Base-by-base conservation (phyloP, 768 basidiomycete genomes). In the Omphalotus guepiniiformis region DNA sequence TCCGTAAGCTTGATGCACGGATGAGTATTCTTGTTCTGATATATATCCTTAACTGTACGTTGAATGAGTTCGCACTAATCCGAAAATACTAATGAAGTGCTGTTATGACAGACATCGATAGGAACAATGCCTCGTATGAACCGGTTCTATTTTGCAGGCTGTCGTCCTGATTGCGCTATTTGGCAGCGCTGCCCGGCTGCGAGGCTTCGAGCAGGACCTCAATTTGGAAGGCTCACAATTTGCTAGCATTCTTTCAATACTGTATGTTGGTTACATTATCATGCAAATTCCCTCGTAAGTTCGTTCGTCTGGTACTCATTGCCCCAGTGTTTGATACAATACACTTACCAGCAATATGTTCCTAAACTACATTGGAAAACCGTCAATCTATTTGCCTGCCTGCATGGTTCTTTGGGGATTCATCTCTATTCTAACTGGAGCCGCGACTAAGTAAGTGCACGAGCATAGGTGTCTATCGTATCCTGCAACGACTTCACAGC, bases 201-300 rank as follows among this genome's bases (percentile, higher is more conserved):
- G 78, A 27, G 88, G 87, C 0, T 83, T 89, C 44, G 82, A 86
- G 57, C 66, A 71, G 40, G 86, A 89, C 61, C 71, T 89, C 25
- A 65, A 76, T 30, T 68, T 89, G 15, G 63, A 75, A 52, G 82
- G 76, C 22, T 72, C 78, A 44, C 72, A 88, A 54, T 89, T 87
- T 58, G 74, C 80, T 9, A 81, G 84, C 0, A 63, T 88, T 13
- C 63, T 89, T 34, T 82, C 82, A 34, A 77, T 84, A 39, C 70
- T 88, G 26, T 89, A 86, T 55, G 72, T 87, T 26, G 76, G 86
- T 9, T 88, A 88, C 58, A 84, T 84, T 48, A 63, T 86, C 30
- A 87, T 88, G 85, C 87, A 89, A 60, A 74, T 89, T 45, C 86
- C 86, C 34, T 86, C 82, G 82, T 85, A 56, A 65, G 81, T 65